These are phyloP conservation scores for Alternaria solani DNA, from an alignment of 2,329 filamentous ascomycete genomes.

Conservation along the genomic window DNA sequence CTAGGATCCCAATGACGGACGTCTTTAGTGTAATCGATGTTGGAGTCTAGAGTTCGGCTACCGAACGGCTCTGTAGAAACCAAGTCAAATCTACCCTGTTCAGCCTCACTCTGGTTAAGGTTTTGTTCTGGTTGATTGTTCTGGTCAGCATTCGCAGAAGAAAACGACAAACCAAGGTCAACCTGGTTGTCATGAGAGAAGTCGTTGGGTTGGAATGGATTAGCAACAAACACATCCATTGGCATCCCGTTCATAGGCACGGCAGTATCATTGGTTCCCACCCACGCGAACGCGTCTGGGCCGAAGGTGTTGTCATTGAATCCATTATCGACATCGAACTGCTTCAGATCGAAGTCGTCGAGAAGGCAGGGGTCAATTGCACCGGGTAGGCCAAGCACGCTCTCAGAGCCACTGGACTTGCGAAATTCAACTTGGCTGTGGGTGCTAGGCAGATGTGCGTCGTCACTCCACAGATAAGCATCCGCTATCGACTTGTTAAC, in stretches of 20 bases:
- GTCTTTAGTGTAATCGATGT: not conserved
- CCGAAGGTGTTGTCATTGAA: constrained; percentile 1
- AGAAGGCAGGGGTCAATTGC: constrained; percentile 10
- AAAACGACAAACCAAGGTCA: not conserved
- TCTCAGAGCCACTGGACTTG: constrained; percentile 7
- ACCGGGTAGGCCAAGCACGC: constrained; percentile 14
- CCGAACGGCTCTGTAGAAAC: not conserved
- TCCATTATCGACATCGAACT: not conserved
- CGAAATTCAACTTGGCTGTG: constrained; percentile 12
- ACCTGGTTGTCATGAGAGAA: not conserved
- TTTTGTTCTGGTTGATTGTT: not conserved
- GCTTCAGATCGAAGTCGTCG: constrained; percentile 8
- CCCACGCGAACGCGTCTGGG: not conserved
- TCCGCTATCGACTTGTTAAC: constrained; percentile 1
- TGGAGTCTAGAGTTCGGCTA: not conserved
- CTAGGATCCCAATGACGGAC: not conserved
- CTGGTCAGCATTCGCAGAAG: not conserved
- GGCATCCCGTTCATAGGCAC: not conserved
- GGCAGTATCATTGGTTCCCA: not conserved
- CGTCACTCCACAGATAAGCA: constrained; percentile 8
- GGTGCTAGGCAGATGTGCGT: not conserved
- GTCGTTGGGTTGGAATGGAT: not conserved
- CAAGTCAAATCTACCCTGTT: not conserved
- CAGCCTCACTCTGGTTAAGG: not conserved
- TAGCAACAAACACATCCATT: not conserved